These are phyloP conservation scores for Ceriops tagal DNA, from an alignment of 345 rosid species.

Conservation along the genomic window DNA sequence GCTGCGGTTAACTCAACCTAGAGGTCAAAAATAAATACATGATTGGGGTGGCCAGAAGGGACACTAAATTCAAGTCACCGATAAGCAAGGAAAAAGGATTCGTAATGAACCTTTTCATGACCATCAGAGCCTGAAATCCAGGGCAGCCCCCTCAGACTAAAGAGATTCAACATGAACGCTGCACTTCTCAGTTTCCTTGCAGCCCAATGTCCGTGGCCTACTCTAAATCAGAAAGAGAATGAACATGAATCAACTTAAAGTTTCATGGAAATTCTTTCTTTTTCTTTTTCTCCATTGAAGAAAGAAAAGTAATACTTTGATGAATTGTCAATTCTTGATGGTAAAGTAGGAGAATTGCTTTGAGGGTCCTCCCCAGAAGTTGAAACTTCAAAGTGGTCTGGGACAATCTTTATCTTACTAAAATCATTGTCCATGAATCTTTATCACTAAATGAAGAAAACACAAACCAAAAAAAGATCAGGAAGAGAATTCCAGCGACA, in stretches of 20 bases:
- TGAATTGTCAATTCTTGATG: slow-evolving; percentile 35
- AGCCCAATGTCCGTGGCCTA: slow-evolving; percentile 49
- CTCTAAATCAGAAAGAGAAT: slow-evolving; percentile 44
- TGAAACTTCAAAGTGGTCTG: slow-evolving; percentile 67
- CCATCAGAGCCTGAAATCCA: slow-evolving; percentile 62
- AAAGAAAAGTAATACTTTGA: slow-evolving; percentile 37
- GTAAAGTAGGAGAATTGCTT: slow-evolving; percentile 35
- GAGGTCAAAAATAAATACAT: slow-evolving; percentile 4
- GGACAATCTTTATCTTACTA: slow-evolving; percentile 58
- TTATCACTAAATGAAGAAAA: slow-evolving; percentile 11
- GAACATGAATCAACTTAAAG: slow-evolving; percentile 21
- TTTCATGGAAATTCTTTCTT: not conserved
- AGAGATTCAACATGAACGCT: slow-evolving; percentile 68
- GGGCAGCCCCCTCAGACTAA: slow-evolving; percentile 64
- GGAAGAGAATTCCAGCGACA: not conserved
- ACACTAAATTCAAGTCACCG: slow-evolving; percentile 4
- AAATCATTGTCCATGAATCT: slow-evolving; percentile 72
- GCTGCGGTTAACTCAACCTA: slow-evolving; percentile 70
- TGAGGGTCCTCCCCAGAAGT: slow-evolving; percentile 34
- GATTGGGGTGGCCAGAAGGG: slow-evolving; percentile 11
- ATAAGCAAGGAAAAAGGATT: slow-evolving; percentile 11
- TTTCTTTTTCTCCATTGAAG: not conserved
- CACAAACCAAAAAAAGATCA: slow-evolving; percentile 8
- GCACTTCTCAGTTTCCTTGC: slow-evolving; percentile 51
- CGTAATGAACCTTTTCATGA: slow-evolving; percentile 63